phyloP scores from a whole-genome alignment of 192 early-diverging fungal species.

The Phycomyces nitens region DNA sequence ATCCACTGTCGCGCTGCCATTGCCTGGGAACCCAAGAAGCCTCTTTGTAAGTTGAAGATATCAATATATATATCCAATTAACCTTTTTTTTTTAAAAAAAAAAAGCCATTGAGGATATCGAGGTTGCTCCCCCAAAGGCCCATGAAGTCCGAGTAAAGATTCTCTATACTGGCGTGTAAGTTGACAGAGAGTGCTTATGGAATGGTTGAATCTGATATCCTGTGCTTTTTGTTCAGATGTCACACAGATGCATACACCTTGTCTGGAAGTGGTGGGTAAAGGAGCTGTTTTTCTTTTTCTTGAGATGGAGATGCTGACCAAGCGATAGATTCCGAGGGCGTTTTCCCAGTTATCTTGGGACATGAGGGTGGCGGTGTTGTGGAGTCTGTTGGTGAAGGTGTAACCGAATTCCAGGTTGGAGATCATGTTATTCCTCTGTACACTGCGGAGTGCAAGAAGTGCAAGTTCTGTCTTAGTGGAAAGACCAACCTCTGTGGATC shows the following conservation, averaged over 20 bases:
- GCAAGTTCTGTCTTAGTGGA: constrained; percentile 96
- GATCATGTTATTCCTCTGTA: constrained; percentile 97
- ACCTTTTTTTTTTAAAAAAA: too few species aligned
- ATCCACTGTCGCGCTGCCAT: constrained; percentile 91
- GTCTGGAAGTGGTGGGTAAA: constrained; percentile 53
- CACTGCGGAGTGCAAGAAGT: constrained; percentile 83
- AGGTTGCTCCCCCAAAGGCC: constrained; percentile 90
- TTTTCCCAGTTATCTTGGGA: constrained; percentile 91
- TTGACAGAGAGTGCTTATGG: constrained; percentile 5
- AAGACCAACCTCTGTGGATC: constrained; percentile 97
- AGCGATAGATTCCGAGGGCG: constrained; percentile 71
- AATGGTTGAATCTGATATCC: not conserved
- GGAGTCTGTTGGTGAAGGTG: constrained; percentile 93
- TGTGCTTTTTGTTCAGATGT: constrained; percentile 47
- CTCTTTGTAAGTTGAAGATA: constrained; percentile 76
- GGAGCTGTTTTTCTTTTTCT: constrained; percentile 33
- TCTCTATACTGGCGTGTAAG: constrained; percentile 80
- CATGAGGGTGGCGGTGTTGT: constrained; percentile 96
- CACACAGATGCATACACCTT: constrained; percentile 97
- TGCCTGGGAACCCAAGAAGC: constrained; percentile 92
- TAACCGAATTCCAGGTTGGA: constrained; percentile 84
- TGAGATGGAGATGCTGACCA: not conserved
- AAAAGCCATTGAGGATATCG: constrained; percentile 85
- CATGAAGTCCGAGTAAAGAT: constrained; percentile 95
- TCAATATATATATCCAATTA: not conserved